Conservation (phyloP, 208 protist genomes). For the Acanthamoeba castellanii region DNA sequence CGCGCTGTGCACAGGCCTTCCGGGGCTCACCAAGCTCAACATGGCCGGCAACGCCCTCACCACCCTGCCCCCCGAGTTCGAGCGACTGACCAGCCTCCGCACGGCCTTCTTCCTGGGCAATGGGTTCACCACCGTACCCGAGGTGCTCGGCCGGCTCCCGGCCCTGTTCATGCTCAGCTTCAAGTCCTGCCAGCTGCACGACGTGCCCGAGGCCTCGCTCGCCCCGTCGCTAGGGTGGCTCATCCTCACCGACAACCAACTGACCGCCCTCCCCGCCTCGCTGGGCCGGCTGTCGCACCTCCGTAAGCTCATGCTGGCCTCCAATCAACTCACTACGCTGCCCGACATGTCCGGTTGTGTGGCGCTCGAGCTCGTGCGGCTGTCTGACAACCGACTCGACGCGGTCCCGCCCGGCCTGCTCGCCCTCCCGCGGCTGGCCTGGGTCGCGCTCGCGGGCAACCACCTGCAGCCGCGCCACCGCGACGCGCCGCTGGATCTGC, state of each 20-base stretch:
- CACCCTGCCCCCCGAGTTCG: constrained; percentile 10
- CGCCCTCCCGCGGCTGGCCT: not conserved
- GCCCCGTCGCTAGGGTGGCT: constrained; percentile 7
- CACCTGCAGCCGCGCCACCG: not conserved
- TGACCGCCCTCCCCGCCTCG: not conserved
- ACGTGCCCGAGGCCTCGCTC: constrained; percentile 18
- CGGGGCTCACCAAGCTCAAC: constrained; percentile 29
- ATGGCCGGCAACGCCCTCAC: not conserved
- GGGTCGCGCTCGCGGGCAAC: constrained; percentile 21
- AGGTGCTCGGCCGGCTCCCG: not conserved
- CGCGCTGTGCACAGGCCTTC: not conserved
- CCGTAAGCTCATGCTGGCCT: constrained; percentile 35
- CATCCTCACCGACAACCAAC: constrained; percentile 56
- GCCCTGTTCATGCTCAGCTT: constrained; percentile 44
- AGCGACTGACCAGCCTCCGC: not conserved
- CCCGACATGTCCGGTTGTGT: constrained; percentile 28
- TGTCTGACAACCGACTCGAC: constrained; percentile 4
- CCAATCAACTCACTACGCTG: not conserved
- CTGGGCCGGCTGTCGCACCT: constrained; percentile 43
- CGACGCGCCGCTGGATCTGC: not conserved
- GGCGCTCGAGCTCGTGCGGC: constrained; percentile 1
- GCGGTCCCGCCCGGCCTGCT: constrained; percentile 6
- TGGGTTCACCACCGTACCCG: not conserved
- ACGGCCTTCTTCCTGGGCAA: constrained; percentile 31
- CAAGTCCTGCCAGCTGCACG: not conserved